Evolutionary conservation across 208 protist species (phyloP).

Genomic region (Porcisia deanei): DNA sequence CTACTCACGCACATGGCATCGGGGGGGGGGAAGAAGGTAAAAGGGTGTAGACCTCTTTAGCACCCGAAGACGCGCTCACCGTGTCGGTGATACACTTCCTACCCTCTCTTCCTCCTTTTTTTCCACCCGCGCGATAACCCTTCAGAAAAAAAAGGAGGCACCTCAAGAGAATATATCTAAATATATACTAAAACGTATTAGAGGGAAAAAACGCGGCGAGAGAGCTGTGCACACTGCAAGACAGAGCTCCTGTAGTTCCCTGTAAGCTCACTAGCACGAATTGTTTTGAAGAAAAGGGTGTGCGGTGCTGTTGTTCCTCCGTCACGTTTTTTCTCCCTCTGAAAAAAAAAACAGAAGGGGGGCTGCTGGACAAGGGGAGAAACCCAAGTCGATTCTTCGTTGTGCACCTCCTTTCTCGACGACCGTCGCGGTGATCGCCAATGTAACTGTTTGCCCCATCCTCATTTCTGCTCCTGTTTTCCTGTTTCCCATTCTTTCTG

Average conservation of each 20-base stretch:
- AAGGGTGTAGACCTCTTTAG: too few species aligned
- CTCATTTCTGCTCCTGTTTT: not conserved
- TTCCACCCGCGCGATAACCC: too few species aligned
- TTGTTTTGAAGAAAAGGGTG: not conserved
- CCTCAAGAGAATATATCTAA: not conserved
- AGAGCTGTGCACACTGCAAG: too few species aligned
- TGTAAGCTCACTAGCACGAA: too few species aligned
- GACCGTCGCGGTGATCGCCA: too few species aligned
- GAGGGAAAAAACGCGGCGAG: not conserved
- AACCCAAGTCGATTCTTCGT: not conserved
- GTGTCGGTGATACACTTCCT: too few species aligned
- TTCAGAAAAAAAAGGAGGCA: not conserved
- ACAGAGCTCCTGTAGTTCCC: too few species aligned
- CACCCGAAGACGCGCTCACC: too few species aligned
- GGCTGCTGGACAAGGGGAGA: not conserved
- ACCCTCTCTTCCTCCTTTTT: too few species aligned
- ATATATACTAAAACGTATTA: not conserved
- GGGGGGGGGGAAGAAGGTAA: too few species aligned
- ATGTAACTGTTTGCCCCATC: not conserved
- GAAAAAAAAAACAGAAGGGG: not conserved
- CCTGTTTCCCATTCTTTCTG: not conserved
- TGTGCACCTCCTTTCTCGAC: not conserved
- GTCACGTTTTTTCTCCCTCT: not conserved
- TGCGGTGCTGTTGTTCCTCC: not conserved
- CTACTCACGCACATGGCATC: too few species aligned